Base-by-base conservation (phyloP, 2,329 filamentous ascomycete species). In the Aschersonia sp. region DNA sequence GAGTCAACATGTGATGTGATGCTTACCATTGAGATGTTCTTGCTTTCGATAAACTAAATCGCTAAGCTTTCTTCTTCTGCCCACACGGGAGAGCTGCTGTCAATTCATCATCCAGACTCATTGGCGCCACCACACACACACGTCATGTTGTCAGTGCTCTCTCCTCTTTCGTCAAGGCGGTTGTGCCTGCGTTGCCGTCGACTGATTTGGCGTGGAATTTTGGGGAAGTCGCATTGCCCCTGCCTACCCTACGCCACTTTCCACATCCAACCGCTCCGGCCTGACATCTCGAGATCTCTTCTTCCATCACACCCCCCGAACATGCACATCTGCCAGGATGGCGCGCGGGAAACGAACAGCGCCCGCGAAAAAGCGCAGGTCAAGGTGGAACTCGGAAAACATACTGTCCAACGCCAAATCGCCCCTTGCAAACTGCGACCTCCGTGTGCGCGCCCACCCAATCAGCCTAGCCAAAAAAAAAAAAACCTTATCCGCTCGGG, bases 331-430 rank as follows among this genome's bases (percentile, higher is more conserved):
- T 41, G 31, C n/a, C 9, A 29, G 11, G 11, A 51, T 51, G 49
- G 5, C 47, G 12, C 30, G 40, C 4, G 22, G 22, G 22, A 22
- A 22, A 22, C 43, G 46, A 8, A 51, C 46, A 12, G 32, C 11
- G 12, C 8, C 42, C 3, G 30, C 35, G 1, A 42, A 31, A 7
- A 51, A 47, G 33, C 47, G 43, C 12, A 67, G 61, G 49, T 56
- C 58, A 0, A 65, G 60, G 53, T 68, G 65, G 65, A 57, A 58
- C 30, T 52, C 59, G 4, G 60, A 65, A 11, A 62, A 55, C 12
- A 59, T 68, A 29, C 52, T 68, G 14, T 61, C 57, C 8, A 59
- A 67, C 43, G 51, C 58, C 1, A 66, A 62, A 31, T 69, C 66
- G 2, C 66, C 66, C 30, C 52, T 69, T 1, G 65, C 64, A 12